Evolutionary conservation across 2,329 filamentous ascomycete genomes (phyloP), one percentile per base, ranked within the genome.

Genomic region (Colletotrichum ledebouriae): DNA sequence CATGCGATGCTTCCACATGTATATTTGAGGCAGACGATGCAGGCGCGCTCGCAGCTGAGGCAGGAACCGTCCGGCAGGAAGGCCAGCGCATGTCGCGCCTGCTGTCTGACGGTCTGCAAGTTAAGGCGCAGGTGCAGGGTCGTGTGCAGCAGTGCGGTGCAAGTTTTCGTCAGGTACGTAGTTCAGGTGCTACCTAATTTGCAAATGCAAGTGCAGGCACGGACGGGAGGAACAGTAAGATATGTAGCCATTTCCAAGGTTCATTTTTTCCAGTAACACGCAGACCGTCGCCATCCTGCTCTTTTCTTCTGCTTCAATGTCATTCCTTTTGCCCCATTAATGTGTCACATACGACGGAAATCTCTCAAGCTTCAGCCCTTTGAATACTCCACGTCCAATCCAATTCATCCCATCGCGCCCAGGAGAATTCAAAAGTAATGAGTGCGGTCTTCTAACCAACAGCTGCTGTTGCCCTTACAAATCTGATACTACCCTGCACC

Each of bases 1-100:
- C 15, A 53, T 29, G 49, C 33, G 49, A 53, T 53, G 29, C 49
- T 53, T 53, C 49, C 49, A 53, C 34, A 53, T 53, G 20, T 53
- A 4, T 29, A 2, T 29, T 7, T 6, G 29, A 7, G 49, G 29
- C 49, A 52, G 49, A 52, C 25, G 33, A 33, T 15, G 25, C 33
- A 20, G n/a, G 34, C 42, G 20, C 37, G 22, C 17, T 10, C 17
- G 37, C 34, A 57, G n/a, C 17, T 42, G 22, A 29, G 39, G 55
- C 55, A 44, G 39, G 39, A 57, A 53, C 22, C 3, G 22, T 22
- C 22, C 22, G 22, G 22, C 55, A 57, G 39, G 39, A 57, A 53
- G 33, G 49, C 13, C 33, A 15, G 50, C 50, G 50, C 29, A 37
- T 12, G n/a, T 55, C 34, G 52, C 34, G 34, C 33, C 52, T 55